phyloP scores from a whole-genome alignment of 164 flowering plant genomes.

The Stephania yunnanensis region DNA sequence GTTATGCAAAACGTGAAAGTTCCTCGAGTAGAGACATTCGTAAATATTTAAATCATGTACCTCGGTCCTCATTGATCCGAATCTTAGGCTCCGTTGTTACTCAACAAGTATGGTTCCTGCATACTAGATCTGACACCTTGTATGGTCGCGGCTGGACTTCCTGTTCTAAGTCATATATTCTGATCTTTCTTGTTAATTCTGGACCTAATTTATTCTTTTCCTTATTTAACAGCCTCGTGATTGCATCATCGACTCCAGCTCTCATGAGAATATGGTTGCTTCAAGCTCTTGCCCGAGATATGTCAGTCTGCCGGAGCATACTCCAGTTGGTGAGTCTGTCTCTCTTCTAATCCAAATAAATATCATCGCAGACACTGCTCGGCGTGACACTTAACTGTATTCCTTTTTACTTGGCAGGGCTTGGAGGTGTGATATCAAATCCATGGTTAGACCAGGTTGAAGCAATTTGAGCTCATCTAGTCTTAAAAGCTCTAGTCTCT shows the following conservation, averaged over 20 bases:
- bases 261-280: conserved; percentile 11
- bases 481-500: neutral
- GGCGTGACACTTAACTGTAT: neutral
- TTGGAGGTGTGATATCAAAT: neutral
- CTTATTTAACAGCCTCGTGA: conserved; percentile 56
- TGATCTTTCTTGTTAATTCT: neutral
- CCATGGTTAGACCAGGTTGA: conserved; percentile 2
- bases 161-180: neutral
- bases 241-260: conserved; percentile 27
- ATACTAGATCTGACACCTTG: neutral
- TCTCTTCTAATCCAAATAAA: neutral
- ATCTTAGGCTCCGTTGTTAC: neutral
- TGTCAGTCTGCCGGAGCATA: conserved; percentile 44
- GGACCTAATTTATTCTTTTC: conserved; percentile 7
- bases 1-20: neutral
- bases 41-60: neutral
- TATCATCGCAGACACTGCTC: no score
- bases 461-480: conserved; percentile 2
- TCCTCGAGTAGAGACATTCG: neutral
- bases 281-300: conserved; percentile 54
- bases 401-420: conserved; percentile 4
- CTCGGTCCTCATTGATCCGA: neutral
- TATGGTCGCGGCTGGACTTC: neutral
- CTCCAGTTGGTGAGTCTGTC: conserved; percentile 2
- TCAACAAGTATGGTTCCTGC: neutral